Conservation (phyloP, 2,329 filamentous ascomycete genomes). For the Hypoxylon sp. region DNA sequence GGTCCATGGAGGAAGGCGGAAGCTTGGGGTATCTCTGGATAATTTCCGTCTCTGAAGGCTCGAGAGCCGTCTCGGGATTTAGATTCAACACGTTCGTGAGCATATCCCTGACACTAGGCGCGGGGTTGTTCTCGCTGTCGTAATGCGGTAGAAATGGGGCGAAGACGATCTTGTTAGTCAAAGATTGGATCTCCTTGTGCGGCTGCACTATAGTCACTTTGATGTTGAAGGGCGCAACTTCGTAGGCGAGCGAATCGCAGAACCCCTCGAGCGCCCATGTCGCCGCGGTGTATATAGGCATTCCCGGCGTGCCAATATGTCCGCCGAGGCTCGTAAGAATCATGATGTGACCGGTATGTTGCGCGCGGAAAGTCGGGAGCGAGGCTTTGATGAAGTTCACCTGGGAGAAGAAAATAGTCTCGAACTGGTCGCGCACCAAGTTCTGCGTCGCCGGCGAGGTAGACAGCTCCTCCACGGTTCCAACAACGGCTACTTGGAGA, state of each 20-base stretch:
- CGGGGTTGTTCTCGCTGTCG: constrained; percentile 76
- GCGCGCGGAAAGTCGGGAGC: constrained; percentile 81
- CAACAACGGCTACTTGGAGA: constrained; percentile 76
- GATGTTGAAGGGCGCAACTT: constrained; percentile 96
- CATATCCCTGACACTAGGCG: constrained; percentile 86
- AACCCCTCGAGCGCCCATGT: constrained; percentile 97
- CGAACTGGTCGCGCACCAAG: constrained; percentile 90
- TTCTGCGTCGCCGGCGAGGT: constrained; percentile 78
- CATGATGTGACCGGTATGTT: constrained; percentile 89
- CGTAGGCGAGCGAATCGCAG: constrained; percentile 94
- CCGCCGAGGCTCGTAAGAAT: constrained; percentile 90
- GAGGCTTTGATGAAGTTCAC: constrained; percentile 95
- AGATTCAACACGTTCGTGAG: constrained; percentile 82
- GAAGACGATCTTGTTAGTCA: constrained; percentile 89
- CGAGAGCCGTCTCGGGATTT: constrained; percentile 73
- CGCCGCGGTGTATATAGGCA: constrained; percentile 90
- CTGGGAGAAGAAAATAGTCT: constrained; percentile 93
- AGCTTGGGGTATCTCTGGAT: constrained; percentile 81
- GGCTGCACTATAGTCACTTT: constrained; percentile 96
- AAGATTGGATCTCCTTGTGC: constrained; percentile 88
- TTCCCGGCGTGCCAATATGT: constrained; percentile 90
- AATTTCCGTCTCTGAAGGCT: constrained; percentile 59
- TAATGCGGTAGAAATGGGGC: constrained; percentile 79
- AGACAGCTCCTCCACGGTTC: constrained; percentile 89
- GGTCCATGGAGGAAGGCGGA: constrained; percentile 74